Percentiles rank a stretch among this genome's conserved stretches.
Evolutionary conservation across 306 rosid genomes (phyloP).

Genomic region (Quercus alba): DNA sequence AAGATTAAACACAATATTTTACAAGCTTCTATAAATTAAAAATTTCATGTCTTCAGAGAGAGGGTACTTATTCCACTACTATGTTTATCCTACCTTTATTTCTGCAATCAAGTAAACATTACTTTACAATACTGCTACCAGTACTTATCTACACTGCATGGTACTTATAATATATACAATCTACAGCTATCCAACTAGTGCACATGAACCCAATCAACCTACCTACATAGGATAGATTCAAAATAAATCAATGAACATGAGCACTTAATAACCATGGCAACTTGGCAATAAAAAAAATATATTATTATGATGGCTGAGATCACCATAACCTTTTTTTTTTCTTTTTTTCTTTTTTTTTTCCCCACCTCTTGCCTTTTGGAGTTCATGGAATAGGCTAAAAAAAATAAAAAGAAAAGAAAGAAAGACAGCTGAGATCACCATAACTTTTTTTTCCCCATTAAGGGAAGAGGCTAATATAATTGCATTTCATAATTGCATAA

Average conservation of each 20-base stretch:
- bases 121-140: not conserved
- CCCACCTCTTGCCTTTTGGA: not conserved
- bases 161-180: constrained; percentile 4
- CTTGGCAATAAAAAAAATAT: not conserved
- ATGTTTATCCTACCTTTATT: not conserved
- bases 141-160: not conserved
- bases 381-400: not conserved
- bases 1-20: not conserved
- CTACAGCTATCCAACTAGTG: not conserved
- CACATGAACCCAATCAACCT: not conserved
- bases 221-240: not conserved
- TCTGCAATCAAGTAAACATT: not conserved
- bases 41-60: not conserved
- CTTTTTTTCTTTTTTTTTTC: not conserved
- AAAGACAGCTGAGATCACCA: not conserved
- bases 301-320: not conserved
- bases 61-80: not conserved
- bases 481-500: not conserved
- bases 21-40: constrained; percentile 3
- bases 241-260: not conserved
- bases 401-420: too few relatives aligned
- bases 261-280: not conserved
- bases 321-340: not conserved
- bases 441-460: not conserved
- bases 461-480: not conserved